Percentiles rank a stretch among this genome's conserved stretches.
phyloP scores from a whole-genome alignment of 2,329 filamentous ascomycete genomes.

The Aureobasidium mangrovei region DNA sequence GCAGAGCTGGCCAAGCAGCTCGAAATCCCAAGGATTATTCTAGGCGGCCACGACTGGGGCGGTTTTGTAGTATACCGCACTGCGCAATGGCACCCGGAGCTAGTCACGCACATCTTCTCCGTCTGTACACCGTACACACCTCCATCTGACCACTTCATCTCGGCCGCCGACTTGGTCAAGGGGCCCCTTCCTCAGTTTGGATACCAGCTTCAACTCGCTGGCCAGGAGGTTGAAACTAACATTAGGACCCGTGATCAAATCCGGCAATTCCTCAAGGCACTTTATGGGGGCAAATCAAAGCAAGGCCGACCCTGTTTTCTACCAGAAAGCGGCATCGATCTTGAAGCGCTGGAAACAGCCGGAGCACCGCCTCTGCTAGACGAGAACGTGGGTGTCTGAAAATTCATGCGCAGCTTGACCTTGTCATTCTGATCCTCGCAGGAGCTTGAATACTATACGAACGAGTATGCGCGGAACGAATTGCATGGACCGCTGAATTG shows the following conservation, averaged over 20 bases:
- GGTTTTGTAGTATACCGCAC: constrained; percentile 67
- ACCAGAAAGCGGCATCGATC: constrained; percentile 51
- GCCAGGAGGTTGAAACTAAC: constrained; percentile 45
- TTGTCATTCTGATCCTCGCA: constrained; percentile 16
- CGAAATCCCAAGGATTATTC: constrained; percentile 53
- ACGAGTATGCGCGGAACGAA: constrained; percentile 62
- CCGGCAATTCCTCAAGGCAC: constrained; percentile 57
- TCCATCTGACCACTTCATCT: constrained; percentile 27
- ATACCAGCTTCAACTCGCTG: constrained; percentile 76
- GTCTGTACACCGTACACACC: constrained; percentile 65
- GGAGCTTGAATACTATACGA: constrained; percentile 69
- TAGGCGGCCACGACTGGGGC: constrained; percentile 93
- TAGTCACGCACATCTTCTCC: constrained; percentile 67
- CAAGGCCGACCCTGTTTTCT: constrained; percentile 51
- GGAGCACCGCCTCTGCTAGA: constrained; percentile 51
- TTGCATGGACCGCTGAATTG: constrained; percentile 76
- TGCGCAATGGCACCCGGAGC: constrained; percentile 61
- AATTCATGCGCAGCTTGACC: neutral
- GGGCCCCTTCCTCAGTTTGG: constrained; percentile 57
- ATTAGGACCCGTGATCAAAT: constrained; percentile 43
- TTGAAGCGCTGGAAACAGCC: constrained; percentile 54
- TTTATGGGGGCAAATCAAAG: constrained; percentile 59
- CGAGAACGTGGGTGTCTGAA: constrained; percentile 41
- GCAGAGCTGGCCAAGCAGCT: constrained; percentile 58
- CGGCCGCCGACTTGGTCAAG: constrained; percentile 52